Conservation (phyloP, 192 early-diverging fungal genomes). For the Dimargaris xerosporica region DNA sequence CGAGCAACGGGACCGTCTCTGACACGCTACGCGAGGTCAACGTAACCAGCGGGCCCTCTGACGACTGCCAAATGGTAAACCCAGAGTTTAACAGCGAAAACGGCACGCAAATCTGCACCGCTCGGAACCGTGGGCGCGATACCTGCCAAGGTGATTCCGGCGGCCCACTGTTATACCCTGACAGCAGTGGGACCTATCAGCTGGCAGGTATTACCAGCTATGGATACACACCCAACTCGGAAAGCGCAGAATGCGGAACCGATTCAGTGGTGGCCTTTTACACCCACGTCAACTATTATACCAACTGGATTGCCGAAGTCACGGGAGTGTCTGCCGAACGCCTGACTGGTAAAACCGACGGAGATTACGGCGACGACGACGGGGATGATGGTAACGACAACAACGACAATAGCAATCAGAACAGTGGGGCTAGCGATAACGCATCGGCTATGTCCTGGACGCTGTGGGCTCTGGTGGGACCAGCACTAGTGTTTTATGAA, state of each 20-base stretch:
- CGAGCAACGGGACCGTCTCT: conserved; percentile 21
- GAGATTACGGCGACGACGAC: neutral
- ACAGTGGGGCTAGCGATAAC: neutral
- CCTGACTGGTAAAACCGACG: neutral
- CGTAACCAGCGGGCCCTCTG: conserved; percentile 21
- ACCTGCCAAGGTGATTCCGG: conserved; percentile 12
- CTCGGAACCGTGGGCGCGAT: conserved; percentile 18
- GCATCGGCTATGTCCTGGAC: neutral
- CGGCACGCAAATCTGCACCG: conserved; percentile 25
- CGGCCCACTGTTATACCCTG: conserved; percentile 6
- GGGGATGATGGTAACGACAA: neutral
- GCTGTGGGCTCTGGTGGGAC: neutral
- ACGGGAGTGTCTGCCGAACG: neutral
- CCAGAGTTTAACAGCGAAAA: conserved; percentile 16
- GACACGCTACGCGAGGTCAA: conserved; percentile 16
- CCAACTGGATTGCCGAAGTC: conserved; percentile 20
- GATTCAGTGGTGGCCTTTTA: conserved; percentile 28
- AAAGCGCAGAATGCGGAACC: conserved; percentile 22
- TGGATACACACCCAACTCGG: conserved; percentile 22
- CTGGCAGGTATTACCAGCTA: conserved; percentile 32
- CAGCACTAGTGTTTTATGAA: neutral
- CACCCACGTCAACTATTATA: conserved; percentile 26
- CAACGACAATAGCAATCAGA: neutral
- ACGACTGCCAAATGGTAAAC: conserved; percentile 9
- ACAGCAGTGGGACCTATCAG: conserved; percentile 20